Evolutionary conservation across 768 basidiomycete genomes (phyloP), one percentile per base, ranked within the genome.

Genomic region (Tricholoma terreum): DNA sequence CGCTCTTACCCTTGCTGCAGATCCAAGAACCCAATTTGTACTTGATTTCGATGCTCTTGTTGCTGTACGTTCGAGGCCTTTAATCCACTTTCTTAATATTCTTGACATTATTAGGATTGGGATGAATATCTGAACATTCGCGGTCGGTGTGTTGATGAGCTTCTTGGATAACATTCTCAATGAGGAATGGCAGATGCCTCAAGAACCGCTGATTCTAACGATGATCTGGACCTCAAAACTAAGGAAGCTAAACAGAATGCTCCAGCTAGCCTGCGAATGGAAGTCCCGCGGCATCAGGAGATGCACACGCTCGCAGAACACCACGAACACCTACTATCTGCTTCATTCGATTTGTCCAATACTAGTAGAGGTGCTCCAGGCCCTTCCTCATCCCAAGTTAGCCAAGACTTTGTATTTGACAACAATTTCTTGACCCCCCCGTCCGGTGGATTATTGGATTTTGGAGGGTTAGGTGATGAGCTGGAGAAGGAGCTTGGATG

Each of bases 401-500:
- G 74, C 10, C 77, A 68, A 15, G 75, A 71, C 12, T 80, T 85
- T 38, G 75, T 66, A 2, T 78, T 83, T 34, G 77, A 81, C 31
- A 84, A 85, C 58, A 78, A 82, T 40, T 49, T 49, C 9, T 75
- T 82, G 36, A 79, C 86, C 52, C 72, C 65, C 2, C 69, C 75
- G 8, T 77, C 80, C 17, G 87, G 84, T 54, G 84, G 76, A 19
- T 31, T 49, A 12, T 63, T 85, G 21, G 87, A 83, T 58, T 65
- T 86, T 15, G 80, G 72, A n/a, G 80, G 76, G 6, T 69, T 92
- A 15, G 88, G 85, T 3, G 89, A 90, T 46, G 90, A 92, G 62
- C 73, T 92, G 24, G 88, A 86, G 7, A 79, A 77, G 59, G 90
- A 92, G 63, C 76, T 92, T 2, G 90, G 89, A 30, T 91, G 90